Conservation (phyloP, 2,329 filamentous ascomycete genomes). For the Alternaria postmessia region DNA sequence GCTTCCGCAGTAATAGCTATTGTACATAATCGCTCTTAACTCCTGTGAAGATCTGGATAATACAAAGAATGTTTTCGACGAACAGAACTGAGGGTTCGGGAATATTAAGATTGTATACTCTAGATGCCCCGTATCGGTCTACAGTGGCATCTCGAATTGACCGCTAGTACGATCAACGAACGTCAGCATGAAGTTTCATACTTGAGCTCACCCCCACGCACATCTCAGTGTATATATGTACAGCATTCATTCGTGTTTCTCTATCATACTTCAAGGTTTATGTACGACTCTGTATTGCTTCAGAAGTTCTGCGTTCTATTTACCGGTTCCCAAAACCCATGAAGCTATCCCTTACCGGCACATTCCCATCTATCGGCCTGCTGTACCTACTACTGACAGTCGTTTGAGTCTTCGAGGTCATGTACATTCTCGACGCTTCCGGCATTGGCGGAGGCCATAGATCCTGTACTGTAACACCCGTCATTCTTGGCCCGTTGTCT, state of each 20-base stretch:
- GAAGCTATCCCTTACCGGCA: constrained; percentile 13
- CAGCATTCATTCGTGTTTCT: neutral
- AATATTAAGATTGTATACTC: neutral
- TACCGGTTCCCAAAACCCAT: constrained; percentile 2
- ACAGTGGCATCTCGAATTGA: neutral
- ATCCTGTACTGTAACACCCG: constrained; percentile 20
- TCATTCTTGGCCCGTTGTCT: constrained; percentile 14
- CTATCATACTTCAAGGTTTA: neutral
- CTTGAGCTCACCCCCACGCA: neutral
- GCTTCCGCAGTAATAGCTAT: neutral
- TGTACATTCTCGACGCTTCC: neutral
- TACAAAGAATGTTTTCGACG: no score
- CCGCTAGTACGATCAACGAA: neutral
- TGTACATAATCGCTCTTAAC: neutral
- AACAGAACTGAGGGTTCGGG: no score
- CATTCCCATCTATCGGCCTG: constrained; percentile 13
- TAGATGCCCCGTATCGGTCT: neutral
- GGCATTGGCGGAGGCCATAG: constrained; percentile 23
- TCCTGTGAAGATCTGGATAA: no score
- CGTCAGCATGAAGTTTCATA: neutral
- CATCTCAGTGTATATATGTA: neutral
- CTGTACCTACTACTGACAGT: constrained; percentile 9
- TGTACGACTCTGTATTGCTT: neutral
- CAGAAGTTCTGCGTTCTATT: no score
- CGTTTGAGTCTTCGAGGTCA: constrained; percentile 1